phyloP scores from a whole-genome alignment of 2,329 filamentous ascomycete species.

The Lecanoromycetidae sp. region DNA sequence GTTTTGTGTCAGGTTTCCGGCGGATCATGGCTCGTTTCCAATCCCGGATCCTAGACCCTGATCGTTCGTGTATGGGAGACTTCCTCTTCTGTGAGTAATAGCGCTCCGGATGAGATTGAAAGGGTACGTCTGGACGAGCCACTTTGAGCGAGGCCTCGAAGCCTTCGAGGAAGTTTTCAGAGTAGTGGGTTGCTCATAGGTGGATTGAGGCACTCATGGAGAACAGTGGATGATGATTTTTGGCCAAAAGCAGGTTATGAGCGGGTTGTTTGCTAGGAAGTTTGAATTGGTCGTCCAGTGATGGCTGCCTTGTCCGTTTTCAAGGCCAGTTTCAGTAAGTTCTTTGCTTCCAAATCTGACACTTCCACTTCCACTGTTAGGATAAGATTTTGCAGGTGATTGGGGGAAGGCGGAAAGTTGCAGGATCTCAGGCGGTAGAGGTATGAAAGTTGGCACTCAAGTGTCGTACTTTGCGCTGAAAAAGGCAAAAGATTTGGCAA shows the following conservation, averaged over 20 bases:
- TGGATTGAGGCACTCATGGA: not conserved
- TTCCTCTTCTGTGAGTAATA: constrained; percentile 12
- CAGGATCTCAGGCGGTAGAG: not conserved
- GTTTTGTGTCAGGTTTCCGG: constrained; percentile 16
- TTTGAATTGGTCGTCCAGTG: too few species aligned
- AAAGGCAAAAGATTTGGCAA: not conserved
- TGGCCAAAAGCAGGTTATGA: too few species aligned
- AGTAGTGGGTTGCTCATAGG: not conserved
- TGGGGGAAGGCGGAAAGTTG: constrained; percentile 2
- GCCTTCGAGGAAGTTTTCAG: constrained; percentile 6
- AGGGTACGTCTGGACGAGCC: constrained; percentile 14
- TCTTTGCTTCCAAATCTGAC: not conserved
- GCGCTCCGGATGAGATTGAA: constrained; percentile 5
- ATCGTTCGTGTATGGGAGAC: constrained; percentile 13
- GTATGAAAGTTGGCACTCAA: not conserved
- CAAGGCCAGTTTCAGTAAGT: not conserved
- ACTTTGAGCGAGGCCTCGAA: constrained; percentile 15
- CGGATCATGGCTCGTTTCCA: constrained; percentile 20
- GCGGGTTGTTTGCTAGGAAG: too few species aligned
- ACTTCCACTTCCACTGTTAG: not conserved
- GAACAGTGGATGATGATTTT: too few species aligned
- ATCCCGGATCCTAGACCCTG: constrained; percentile 10
- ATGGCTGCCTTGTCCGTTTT: not conserved
- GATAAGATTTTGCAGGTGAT: not conserved
- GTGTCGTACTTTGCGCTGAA: not conserved